Evolutionary conservation across 2,329 filamentous ascomycete species (phyloP).

Genomic region (Rhynchosporium graminicola): DNA sequence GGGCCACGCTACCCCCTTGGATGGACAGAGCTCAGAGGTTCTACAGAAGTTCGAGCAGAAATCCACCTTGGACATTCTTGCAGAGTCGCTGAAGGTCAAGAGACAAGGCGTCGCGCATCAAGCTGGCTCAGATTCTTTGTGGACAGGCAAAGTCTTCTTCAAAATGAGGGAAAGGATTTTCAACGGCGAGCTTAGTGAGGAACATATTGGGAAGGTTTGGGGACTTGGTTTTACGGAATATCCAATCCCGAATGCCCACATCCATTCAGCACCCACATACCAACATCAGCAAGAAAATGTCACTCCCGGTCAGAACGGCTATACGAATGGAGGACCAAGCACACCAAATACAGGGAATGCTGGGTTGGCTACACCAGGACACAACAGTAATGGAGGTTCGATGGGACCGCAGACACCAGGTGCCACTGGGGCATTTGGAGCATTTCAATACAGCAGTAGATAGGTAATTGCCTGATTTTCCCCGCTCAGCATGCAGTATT

Average conservation of each 20-base stretch:
- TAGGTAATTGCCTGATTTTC: conserved; percentile 16
- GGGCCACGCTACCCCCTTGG: conserved; percentile 62
- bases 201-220: conserved; percentile 90
- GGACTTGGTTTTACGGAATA: conserved; percentile 75
- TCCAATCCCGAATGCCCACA: conserved; percentile 44
- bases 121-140: conserved; percentile 87
- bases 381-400: conserved; percentile 56
- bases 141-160: conserved; percentile 95
- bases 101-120: conserved; percentile 86
- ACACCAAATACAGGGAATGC: conserved; percentile 73
- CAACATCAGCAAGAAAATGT: conserved; percentile 48
- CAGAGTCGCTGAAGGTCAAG: conserved; percentile 88
- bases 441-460: conserved; percentile 51
- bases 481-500: no score
- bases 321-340: conserved; percentile 54
- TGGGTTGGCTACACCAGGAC: conserved; percentile 48
- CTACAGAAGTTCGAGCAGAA: conserved; percentile 82
- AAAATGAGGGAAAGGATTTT: conserved; percentile 88
- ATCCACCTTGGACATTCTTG: conserved; percentile 88
- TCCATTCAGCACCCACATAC: conserved; percentile 40
- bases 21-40: conserved; percentile 50
- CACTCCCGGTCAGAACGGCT: conserved; percentile 54
- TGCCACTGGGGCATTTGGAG: conserved; percentile 68
- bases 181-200: conserved; percentile 74
- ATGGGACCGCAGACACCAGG: conserved; percentile 79